These are phyloP conservation scores for Chrysoporthe puriensis DNA, from an alignment of 2,329 filamentous ascomycete species.

Conservation along the genomic window DNA sequence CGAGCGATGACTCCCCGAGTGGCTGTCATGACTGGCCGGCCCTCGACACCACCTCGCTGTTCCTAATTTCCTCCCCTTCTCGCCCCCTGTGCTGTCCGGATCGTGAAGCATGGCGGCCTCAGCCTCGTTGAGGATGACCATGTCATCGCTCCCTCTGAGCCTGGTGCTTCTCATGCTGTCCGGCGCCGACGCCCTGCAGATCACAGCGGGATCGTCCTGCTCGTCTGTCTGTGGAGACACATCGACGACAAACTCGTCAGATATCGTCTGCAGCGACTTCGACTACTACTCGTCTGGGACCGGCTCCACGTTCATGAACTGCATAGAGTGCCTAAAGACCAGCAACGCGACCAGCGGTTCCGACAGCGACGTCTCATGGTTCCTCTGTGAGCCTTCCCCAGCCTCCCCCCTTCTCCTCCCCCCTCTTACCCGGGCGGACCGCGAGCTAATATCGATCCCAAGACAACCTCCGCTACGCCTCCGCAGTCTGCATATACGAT, in stretches of 20 bases:
- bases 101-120: slow-evolving; percentile 22
- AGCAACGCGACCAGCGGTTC: slow-evolving; percentile 45
- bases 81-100: slow-evolving; percentile 16
- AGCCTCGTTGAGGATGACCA: slow-evolving; percentile 16
- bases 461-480: slow-evolving; percentile 56
- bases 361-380: slow-evolving; percentile 50
- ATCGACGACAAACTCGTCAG: slow-evolving; percentile 48
- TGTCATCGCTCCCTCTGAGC: slow-evolving; percentile 6
- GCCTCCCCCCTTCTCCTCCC: slow-evolving; percentile 26
- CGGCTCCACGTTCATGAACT: slow-evolving; percentile 53
- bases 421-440: neutral
- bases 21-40: slow-evolving; percentile 13
- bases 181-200: slow-evolving; percentile 42
- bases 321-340: slow-evolving; percentile 50
- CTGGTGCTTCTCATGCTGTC: slow-evolving; percentile 30
- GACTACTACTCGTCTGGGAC: slow-evolving; percentile 42
- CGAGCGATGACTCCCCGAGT: neutral
- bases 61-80: slow-evolving; percentile 3
- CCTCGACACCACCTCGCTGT: slow-evolving; percentile 6
- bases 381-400: slow-evolving; percentile 48
- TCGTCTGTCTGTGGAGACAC: slow-evolving; percentile 50
- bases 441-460: slow-evolving; percentile 29
- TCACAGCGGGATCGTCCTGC: slow-evolving; percentile 56
- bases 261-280: slow-evolving; percentile 51
- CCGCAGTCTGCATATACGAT: slow-evolving; percentile 51